Percentiles rank a stretch among this genome's conserved stretches.
These are phyloP conservation scores for Clonostachys rosea DNA, from an alignment of 2,329 filamentous ascomycete species.

Conservation along the genomic window DNA sequence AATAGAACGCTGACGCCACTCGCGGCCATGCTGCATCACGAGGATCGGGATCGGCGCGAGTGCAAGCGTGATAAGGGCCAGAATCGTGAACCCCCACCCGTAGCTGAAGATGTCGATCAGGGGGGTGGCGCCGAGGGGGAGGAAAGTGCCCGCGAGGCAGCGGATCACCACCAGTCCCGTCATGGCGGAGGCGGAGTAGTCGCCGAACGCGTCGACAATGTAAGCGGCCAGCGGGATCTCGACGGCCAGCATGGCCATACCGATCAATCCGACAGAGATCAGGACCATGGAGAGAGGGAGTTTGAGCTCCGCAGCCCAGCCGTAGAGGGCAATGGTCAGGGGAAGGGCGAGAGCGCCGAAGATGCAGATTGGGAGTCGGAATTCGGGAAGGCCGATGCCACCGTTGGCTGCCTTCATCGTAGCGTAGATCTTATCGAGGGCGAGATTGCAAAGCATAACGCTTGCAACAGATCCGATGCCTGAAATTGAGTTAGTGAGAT, in stretches of 20 bases:
- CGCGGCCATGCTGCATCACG: conserved; percentile 42
- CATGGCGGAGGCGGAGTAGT: conserved; percentile 52
- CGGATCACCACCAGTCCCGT: conserved; percentile 50
- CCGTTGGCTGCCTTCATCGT: conserved; percentile 21
- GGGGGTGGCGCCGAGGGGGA: conserved; percentile 46
- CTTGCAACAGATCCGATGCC: conserved; percentile 35
- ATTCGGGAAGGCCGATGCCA: conserved; percentile 43
- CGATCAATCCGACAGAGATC: conserved; percentile 33
- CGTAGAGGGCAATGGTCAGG: conserved; percentile 37
- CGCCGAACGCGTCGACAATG: conserved; percentile 50
- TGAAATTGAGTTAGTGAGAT: no score
- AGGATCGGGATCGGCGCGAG: conserved; percentile 46
- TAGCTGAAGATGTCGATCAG: conserved; percentile 43
- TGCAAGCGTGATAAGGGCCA: conserved; percentile 32
- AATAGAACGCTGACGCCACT: conserved; percentile 41
- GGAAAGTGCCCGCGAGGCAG: conserved; percentile 50
- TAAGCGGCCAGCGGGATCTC: conserved; percentile 48
- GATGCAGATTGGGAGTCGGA: conserved; percentile 46
- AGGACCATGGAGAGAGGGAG: conserved; percentile 38
- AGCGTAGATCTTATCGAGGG: conserved; percentile 49
- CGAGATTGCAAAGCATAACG: conserved; percentile 42
- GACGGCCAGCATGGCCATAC: conserved; percentile 36
- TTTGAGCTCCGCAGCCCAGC: conserved; percentile 40
- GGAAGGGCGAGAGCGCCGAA: conserved; percentile 40
- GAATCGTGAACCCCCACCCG: conserved; percentile 42